Conservation (phyloP, 305 asterid genomes). For the Salvia sclarea region DNA sequence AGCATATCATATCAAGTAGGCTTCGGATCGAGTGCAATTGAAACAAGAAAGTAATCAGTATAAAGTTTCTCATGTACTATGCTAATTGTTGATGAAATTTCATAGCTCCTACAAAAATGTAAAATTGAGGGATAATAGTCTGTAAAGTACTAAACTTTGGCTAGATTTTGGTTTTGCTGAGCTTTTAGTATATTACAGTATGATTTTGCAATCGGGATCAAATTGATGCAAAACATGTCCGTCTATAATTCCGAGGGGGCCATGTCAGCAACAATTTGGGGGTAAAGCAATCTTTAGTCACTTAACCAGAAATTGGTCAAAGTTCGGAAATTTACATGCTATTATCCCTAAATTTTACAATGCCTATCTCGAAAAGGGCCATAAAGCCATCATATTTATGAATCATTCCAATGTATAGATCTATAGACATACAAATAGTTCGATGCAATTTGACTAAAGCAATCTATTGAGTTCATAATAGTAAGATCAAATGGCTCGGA, state of each 20-base stretch:
- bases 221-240: too few species aligned
- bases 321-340: too few species aligned
- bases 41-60: background rate
- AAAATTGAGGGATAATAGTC: background rate
- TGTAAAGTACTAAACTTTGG: too few species aligned
- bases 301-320: too few species aligned
- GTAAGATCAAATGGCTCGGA: conserved; percentile 4
- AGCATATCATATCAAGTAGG: conserved; percentile 6
- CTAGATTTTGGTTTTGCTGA: too few species aligned
- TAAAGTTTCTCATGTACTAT: background rate
- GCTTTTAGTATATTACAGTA: too few species aligned
- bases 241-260: too few species aligned
- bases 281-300: too few species aligned
- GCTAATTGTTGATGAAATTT: conserved; percentile 2
- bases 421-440: background rate
- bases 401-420: background rate
- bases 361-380: conserved; percentile 16
- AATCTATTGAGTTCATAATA: conserved; percentile 8
- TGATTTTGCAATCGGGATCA: too few species aligned
- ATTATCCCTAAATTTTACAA: background rate
- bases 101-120: background rate
- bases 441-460: background rate
- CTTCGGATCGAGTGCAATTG: background rate
- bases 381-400: background rate
- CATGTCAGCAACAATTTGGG: too few species aligned